phyloP scores from a whole-genome alignment of 345 rosid species.

The Eucalyptus shirleyi region DNA sequence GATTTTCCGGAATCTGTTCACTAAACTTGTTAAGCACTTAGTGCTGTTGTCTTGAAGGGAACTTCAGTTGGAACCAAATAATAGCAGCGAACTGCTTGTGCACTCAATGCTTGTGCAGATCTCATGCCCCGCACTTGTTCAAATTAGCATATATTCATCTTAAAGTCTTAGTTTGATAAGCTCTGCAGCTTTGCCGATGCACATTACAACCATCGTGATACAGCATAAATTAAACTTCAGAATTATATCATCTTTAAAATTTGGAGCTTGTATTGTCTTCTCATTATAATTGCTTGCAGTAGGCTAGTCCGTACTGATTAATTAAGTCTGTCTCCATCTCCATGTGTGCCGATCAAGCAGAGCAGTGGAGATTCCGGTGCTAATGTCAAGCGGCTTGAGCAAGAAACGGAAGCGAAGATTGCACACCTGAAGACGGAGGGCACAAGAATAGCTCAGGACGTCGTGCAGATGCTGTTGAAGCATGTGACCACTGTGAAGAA shows the following conservation, averaged over 20 bases:
- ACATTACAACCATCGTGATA: neutral
- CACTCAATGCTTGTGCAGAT: neutral
- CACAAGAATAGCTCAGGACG: slow-evolving; percentile 42
- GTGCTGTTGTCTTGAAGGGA: neutral
- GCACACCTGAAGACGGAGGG: slow-evolving; percentile 46
- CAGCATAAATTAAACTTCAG: neutral
- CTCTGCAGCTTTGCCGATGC: neutral
- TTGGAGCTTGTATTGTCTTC: neutral
- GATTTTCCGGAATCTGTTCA: neutral
- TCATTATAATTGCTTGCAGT: neutral
- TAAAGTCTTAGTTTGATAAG: neutral
- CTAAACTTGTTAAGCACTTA: neutral
- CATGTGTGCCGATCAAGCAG: slow-evolving; percentile 18
- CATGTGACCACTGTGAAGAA: slow-evolving; percentile 55
- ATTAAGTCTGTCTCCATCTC: neutral
- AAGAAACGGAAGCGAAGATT: slow-evolving; percentile 62
- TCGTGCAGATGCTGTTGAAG: slow-evolving; percentile 61
- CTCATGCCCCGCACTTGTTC: neutral
- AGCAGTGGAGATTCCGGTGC: slow-evolving; percentile 86
- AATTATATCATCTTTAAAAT: neutral
- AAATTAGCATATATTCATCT: neutral
- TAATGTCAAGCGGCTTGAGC: slow-evolving; percentile 77
- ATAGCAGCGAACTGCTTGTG: neutral
- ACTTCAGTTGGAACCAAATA: neutral
- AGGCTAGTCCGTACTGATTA: neutral